Conservation (phyloP, 2,329 filamentous ascomycete species). For the Aspergillus udagawae region DNA sequence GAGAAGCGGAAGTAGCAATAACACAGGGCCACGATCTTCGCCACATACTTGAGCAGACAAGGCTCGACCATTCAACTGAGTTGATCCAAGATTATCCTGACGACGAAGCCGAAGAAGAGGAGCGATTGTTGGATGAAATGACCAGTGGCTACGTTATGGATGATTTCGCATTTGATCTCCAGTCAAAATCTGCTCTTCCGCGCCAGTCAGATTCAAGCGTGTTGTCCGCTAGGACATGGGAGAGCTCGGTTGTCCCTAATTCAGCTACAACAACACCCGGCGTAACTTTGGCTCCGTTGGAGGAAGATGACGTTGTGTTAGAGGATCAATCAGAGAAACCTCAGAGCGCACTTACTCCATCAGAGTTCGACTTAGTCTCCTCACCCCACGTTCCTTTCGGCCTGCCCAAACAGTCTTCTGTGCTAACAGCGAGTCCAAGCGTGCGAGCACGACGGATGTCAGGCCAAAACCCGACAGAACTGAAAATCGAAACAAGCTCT, state of each 20-base stretch:
- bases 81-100: constrained; percentile 48
- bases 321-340: constrained; percentile 32
- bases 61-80: constrained; percentile 16
- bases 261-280: constrained; percentile 65
- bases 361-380: constrained; percentile 25
- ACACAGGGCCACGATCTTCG: constrained; percentile 59
- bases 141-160: constrained; percentile 77
- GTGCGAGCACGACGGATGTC: constrained; percentile 77
- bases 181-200: constrained; percentile 64
- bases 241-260: constrained; percentile 72
- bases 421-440: constrained; percentile 32
- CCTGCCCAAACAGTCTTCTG: constrained; percentile 3
- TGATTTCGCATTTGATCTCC: constrained; percentile 71
- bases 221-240: constrained; percentile 73
- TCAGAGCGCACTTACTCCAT: constrained; percentile 29
- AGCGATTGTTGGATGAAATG: constrained; percentile 81
- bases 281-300: constrained; percentile 67
- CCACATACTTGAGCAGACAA: constrained; percentile 32
- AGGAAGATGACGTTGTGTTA: constrained; percentile 53
- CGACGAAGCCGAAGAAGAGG: constrained; percentile 68
- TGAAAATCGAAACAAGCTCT: constrained; percentile 78
- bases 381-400: constrained; percentile 31
- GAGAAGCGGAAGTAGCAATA: constrained; percentile 60
- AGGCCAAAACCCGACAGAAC: constrained; percentile 71
- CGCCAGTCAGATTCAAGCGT: constrained; percentile 80